A percentile compares a stretch with the other conserved stretches of the same genome.
These are phyloP conservation scores for Cyberlindnera suaveolens DNA, from an alignment of 805 yeast species.

Conservation along the genomic window DNA sequence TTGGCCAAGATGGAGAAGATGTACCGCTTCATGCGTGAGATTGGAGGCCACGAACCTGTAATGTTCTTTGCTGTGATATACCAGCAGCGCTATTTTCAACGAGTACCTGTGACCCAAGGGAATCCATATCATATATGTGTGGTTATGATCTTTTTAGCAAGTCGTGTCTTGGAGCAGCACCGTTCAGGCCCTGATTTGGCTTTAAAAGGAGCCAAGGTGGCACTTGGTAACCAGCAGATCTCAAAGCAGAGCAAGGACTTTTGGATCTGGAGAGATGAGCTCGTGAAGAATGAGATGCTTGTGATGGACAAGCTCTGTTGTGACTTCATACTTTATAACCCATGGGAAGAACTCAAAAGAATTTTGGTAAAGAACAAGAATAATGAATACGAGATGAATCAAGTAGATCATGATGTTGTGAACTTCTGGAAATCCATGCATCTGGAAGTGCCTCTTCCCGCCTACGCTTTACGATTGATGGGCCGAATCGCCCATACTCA, in stretches of 20 bases:
- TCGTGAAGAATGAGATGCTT: conserved; percentile 11
- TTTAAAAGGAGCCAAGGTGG: conserved; percentile 1
- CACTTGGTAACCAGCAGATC: background rate
- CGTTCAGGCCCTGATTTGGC: conserved; percentile 6
- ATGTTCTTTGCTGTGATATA: conserved; percentile 10
- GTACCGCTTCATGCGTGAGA: background rate
- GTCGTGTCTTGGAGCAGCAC: conserved; percentile 16
- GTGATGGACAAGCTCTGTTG: conserved; percentile 22
- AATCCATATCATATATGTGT: background rate
- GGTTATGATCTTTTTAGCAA: conserved; percentile 15
- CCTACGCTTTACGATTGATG: background rate
- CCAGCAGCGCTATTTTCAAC: conserved; percentile 17
- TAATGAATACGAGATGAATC: conserved; percentile 3
- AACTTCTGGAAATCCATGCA: conserved; percentile 3
- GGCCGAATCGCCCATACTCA: conserved; percentile 8
- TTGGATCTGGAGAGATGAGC: conserved; percentile 14
- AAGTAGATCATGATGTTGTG: background rate
- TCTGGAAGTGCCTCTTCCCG: background rate
- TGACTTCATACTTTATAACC: conserved; percentile 17
- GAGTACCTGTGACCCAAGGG: conserved; percentile 1
- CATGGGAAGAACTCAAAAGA: conserved; percentile 5
- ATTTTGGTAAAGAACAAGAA: background rate
- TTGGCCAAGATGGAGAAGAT: background rate
- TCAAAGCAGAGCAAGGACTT: conserved; percentile 4
- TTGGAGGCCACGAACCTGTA: background rate